Evolutionary conservation across 371 early-diverging fungal species (phyloP).

Genomic region (Rhizomucor miehei): DNA sequence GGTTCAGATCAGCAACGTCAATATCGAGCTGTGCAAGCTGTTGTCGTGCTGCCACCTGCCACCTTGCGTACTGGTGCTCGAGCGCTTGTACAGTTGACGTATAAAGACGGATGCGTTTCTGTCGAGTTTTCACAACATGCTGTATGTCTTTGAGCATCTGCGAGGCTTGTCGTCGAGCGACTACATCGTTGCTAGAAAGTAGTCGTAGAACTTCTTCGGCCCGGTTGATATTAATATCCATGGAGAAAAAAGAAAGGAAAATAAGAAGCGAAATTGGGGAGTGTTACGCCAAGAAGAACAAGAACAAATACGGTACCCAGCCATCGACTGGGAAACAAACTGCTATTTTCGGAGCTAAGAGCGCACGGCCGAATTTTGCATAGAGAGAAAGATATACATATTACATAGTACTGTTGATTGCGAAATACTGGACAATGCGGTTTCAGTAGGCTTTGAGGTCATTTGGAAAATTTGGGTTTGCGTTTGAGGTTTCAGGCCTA

Average conservation of each 20-base stretch:
- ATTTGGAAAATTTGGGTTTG: too few species aligned
- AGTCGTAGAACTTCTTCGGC: conserved; percentile 7
- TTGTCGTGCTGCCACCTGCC: conserved; percentile 1
- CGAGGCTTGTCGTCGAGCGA: conserved; percentile 5
- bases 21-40: conserved; percentile 7
- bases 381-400: too few species aligned
- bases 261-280: neutral
- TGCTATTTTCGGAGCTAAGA: too few species aligned
- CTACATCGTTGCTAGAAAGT: conserved; percentile 5
- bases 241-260: conserved; percentile 2
- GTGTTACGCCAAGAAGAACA: too few species aligned
- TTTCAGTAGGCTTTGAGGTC: too few species aligned
- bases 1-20: conserved; percentile 6
- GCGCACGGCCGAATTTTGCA: too few species aligned
- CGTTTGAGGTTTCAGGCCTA: too few species aligned
- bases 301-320: too few species aligned
- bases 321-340: too few species aligned
- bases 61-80: conserved; percentile 8
- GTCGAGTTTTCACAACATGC: conserved; percentile 12
- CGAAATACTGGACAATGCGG: too few species aligned
- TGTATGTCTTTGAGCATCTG: conserved; percentile 8
- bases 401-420: too few species aligned
- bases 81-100: conserved; percentile 11
- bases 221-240: conserved; percentile 2
- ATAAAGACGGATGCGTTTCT: conserved; percentile 15